These are phyloP conservation scores for Erythrophleum fordii DNA, from an alignment of 306 rosid species.

Conservation along the genomic window DNA sequence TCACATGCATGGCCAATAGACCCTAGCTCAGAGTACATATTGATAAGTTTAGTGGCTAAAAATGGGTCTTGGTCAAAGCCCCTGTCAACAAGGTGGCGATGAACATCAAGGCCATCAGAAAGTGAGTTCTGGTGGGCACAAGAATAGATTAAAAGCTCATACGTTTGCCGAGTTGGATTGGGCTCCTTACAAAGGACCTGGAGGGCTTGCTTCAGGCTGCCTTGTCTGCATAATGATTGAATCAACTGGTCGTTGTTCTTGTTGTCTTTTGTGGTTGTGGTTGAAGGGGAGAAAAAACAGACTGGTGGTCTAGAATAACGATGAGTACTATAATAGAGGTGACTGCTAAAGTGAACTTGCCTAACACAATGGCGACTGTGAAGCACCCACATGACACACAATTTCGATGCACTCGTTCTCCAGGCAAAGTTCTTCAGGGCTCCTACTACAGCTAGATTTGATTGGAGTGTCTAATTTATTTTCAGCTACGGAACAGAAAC, in stretches of 20 bases:
- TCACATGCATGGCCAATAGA: conserved; percentile 65
- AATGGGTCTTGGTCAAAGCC: conserved; percentile 80
- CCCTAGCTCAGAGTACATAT: conserved; percentile 79
- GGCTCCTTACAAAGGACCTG: conserved; percentile 63
- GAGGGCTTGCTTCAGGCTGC: conserved; percentile 79
- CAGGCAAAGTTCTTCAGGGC: conserved; percentile 12
- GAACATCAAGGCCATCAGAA: conserved; percentile 61
- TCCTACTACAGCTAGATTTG: conserved; percentile 4
- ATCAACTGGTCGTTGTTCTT: conserved; percentile 58
- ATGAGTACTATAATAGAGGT: conserved; percentile 30
- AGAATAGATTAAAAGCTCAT: conserved; percentile 69
- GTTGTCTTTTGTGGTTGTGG: conserved; percentile 23
- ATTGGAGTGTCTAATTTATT: neutral
- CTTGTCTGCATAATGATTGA: conserved; percentile 77
- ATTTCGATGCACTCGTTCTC: conserved; percentile 16
- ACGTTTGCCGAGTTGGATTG: conserved; percentile 74
- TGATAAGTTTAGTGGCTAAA: conserved; percentile 85
- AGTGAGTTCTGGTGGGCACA: conserved; percentile 74
- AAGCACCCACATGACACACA: conserved; percentile 71
- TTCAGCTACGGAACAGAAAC: conserved; percentile 5
- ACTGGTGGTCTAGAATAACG: conserved; percentile 40
- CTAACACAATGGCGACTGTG: conserved; percentile 50
- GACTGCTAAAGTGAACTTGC: conserved; percentile 40
- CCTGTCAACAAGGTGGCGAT: conserved; percentile 55
- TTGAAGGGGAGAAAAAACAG: conserved; percentile 53